Conservation (phyloP, 495 filamentous ascomycete genomes). For the Lindgomyces ingoldianus region DNA sequence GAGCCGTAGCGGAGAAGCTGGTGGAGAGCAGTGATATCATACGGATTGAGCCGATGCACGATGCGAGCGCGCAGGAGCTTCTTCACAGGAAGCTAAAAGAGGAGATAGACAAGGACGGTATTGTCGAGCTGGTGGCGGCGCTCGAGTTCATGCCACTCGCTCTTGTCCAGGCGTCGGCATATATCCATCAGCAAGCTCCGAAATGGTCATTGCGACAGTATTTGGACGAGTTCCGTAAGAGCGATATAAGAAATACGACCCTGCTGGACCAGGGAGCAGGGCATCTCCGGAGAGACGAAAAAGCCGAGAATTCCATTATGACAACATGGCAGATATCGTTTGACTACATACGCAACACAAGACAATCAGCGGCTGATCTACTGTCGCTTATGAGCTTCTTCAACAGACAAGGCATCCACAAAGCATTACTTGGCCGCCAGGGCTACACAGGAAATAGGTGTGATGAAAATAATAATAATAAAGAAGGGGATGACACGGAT, state of each 20-base stretch:
- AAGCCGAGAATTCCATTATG: too few species aligned
- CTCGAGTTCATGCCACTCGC: too few species aligned
- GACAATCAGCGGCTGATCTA: conserved; percentile 21
- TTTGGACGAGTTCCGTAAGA: conserved; percentile 44
- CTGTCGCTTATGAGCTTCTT: conserved; percentile 17
- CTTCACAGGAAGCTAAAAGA: conserved; percentile 46
- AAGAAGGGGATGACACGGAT: background rate
- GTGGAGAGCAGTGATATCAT: conserved; percentile 46
- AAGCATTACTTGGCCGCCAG: background rate
- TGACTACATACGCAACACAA: conserved; percentile 44
- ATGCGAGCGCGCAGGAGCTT: conserved; percentile 42
- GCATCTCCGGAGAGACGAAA: conserved; percentile 41
- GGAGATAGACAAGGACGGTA: conserved; percentile 9
- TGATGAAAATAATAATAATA: background rate
- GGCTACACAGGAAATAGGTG: too few species aligned
- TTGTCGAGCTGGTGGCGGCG: conserved; percentile 4
- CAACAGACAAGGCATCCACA: background rate
- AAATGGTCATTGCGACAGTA: conserved; percentile 40
- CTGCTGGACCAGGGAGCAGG: conserved; percentile 43
- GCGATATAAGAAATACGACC: conserved; percentile 37
- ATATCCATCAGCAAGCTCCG: conserved; percentile 21
- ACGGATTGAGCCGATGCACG: conserved; percentile 43
- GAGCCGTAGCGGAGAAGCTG: conserved; percentile 31
- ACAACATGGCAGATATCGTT: conserved; percentile 54
- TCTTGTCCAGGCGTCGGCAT: conserved; percentile 30